A percentile compares a stretch with the other conserved stretches of the same genome.
Conservation (phyloP, 73 alveolate genomes). For the Paramecium primaurelia region DNA sequence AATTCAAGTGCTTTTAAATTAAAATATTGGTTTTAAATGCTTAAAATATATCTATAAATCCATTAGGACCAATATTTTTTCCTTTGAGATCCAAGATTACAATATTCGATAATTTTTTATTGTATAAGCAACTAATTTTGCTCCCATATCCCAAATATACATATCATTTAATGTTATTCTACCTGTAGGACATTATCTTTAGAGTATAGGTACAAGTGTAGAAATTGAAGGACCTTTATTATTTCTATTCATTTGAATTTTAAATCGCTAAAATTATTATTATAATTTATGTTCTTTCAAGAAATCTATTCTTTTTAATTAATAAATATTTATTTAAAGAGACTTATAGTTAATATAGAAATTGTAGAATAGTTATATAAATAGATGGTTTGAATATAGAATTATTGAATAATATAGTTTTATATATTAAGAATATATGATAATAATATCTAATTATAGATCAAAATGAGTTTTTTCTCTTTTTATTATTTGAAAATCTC, state of each 20-base stretch:
- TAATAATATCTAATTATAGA: neutral
- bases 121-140: neutral
- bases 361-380: neutral
- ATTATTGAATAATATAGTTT: too few relatives aligned
- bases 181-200: neutral
- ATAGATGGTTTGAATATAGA: neutral
- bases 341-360: neutral
- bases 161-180: conserved; percentile 46
- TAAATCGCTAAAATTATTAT: neutral
- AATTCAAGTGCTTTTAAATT: conserved; percentile 2
- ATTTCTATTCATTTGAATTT: neutral
- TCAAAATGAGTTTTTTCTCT: neutral
- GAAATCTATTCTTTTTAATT: neutral
- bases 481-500: neutral
- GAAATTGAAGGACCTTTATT: neutral
- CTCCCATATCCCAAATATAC: conserved; percentile 58
- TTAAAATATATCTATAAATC: conserved; percentile 32
- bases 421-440: neutral
- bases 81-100: conserved; percentile 45
- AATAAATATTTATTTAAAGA: too few relatives aligned
- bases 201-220: neutral
- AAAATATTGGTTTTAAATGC: conserved; percentile 20
- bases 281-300: too few relatives aligned
- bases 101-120: conserved; percentile 12
- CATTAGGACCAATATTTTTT: conserved; percentile 42